Base-by-base conservation (phyloP, 352 stramenopile genomes). In the Discostella stelligera region DNA sequence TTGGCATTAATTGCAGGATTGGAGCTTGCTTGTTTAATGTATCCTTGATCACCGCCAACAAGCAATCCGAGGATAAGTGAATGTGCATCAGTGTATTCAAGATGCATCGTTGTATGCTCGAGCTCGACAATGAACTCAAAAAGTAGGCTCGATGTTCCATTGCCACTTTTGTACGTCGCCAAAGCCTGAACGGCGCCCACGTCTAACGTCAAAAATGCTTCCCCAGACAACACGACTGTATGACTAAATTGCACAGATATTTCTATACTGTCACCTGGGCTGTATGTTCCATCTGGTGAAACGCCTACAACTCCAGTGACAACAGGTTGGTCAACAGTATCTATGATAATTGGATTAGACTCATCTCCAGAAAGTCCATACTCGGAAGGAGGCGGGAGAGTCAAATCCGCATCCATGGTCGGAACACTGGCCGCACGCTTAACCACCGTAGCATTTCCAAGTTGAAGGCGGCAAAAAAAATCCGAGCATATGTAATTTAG, bases 11-110 rank as follows among this genome's bases (percentile, higher is more conserved):
- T 55, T 44, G 76, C 78, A 39, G 84, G 81, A 58, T 80, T 79
- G 21, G 74, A 79, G 54, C 71, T 81, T 53, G 70, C 70, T 46
- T 85, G 78, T 68, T 63, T 74, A 39, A 90, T 88, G 0, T 54
- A 78, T 6, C 80, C 80, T 56, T 25, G 41, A 10, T 76, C 68
- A 27, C 74, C 52, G 52, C 70, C 79, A 74, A 83, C 68, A 61
- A 23, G 13, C 10, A 63, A 70, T 53, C 68, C 69, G 63, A 83
- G 39, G 44, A 77, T 6, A 4, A 86, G 67, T 37, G 79, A 86
- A 53, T 89, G 71, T 21, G 55, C 44, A 68, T 87, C 81, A 23
- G 80, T 59, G 59, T 86, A 90, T 6, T 87, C 79, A 3, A 90
- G 71, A 58, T 87, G 61, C 20, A 82, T 41, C 23, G 67, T 61